Evolutionary conservation across 2,329 filamentous ascomycete species (phyloP).

Genomic region (Shiraia bambusicola): DNA sequence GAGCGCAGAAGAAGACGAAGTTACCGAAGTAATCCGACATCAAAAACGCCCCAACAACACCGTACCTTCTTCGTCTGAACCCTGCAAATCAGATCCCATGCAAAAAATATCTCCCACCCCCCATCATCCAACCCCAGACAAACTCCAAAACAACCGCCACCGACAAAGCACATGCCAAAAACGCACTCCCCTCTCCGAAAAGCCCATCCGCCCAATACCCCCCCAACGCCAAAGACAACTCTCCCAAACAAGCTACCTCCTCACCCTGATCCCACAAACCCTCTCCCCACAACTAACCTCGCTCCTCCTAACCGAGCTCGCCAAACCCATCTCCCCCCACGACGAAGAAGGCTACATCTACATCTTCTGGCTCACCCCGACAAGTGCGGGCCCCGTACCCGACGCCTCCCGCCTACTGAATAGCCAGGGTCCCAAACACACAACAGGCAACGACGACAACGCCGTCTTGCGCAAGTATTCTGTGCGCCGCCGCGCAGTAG

Average conservation of each 20-base stretch:
- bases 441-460: conserved; percentile 40
- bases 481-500: conserved; percentile 17
- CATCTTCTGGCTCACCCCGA: conserved; percentile 93
- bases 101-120: conserved; percentile 18
- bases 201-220: conserved; percentile 26
- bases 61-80: conserved; percentile 4
- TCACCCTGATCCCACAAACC: conserved; percentile 69
- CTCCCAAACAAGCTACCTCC: conserved; percentile 48
- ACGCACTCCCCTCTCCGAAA: conserved; percentile 22
- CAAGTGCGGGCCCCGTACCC: conserved; percentile 56
- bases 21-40: conserved; percentile 46
- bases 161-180: background rate
- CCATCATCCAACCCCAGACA: conserved; percentile 1
- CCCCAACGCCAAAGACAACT: conserved; percentile 20
- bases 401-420: conserved; percentile 54
- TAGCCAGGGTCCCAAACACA: conserved; percentile 25
- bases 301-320: conserved; percentile 72
- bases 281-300: conserved; percentile 70
- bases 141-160: conserved; percentile 7
- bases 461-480: conserved; percentile 39
- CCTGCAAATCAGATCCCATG: conserved; percentile 14
- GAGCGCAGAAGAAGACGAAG: conserved; percentile 42
- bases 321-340: conserved; percentile 68
- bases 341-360: conserved; percentile 92
- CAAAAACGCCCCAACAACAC: conserved; percentile 32